Evolutionary conservation across 352 stramenopile species (phyloP).

Genomic region (Albugo candida): DNA sequence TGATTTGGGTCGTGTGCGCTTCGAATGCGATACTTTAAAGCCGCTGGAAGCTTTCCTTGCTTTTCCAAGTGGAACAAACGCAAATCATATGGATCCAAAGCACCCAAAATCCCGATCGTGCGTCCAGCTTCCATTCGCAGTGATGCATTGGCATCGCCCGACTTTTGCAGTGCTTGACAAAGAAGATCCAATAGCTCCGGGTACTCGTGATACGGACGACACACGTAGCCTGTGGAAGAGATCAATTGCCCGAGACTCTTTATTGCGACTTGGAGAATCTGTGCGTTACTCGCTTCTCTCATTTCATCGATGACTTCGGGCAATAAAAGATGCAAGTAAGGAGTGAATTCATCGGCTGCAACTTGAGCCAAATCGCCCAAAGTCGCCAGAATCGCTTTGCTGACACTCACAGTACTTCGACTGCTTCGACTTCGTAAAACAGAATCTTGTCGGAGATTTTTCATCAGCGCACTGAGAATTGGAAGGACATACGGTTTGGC

Average conservation of each 20-base stretch:
- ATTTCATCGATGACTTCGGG: slow-evolving; percentile 78
- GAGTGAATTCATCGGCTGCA: slow-evolving; percentile 50
- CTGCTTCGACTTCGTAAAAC: slow-evolving; percentile 31
- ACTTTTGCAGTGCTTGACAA: slow-evolving; percentile 59
- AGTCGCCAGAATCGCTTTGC: slow-evolving; percentile 67
- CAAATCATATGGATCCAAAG: slow-evolving; percentile 71
- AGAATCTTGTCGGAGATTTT: slow-evolving; percentile 72
- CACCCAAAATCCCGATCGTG: slow-evolving; percentile 61
- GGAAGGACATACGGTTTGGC: slow-evolving; percentile 72
- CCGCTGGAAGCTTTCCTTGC: slow-evolving; percentile 46
- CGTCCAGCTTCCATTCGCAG: slow-evolving; percentile 62
- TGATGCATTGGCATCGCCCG: slow-evolving; percentile 50
- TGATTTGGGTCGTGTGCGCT: slow-evolving; percentile 1
- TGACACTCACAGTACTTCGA: slow-evolving; percentile 58
- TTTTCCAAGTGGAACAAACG: slow-evolving; percentile 65
- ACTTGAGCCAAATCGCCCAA: slow-evolving; percentile 65
- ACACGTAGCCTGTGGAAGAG: slow-evolving; percentile 66
- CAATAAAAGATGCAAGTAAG: slow-evolving; percentile 68
- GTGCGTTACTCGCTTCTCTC: slow-evolving; percentile 62
- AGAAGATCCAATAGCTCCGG: slow-evolving; percentile 64
- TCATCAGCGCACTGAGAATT: slow-evolving; percentile 71
- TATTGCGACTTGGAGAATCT: slow-evolving; percentile 71
- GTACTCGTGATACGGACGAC: slow-evolving; percentile 70
- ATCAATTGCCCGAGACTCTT: slow-evolving; percentile 70
- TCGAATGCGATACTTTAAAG: slow-evolving; percentile 39